Evolutionary conservation across 129 eudicot species (phyloP).

Genomic region (Helianthus tuberosus): DNA sequence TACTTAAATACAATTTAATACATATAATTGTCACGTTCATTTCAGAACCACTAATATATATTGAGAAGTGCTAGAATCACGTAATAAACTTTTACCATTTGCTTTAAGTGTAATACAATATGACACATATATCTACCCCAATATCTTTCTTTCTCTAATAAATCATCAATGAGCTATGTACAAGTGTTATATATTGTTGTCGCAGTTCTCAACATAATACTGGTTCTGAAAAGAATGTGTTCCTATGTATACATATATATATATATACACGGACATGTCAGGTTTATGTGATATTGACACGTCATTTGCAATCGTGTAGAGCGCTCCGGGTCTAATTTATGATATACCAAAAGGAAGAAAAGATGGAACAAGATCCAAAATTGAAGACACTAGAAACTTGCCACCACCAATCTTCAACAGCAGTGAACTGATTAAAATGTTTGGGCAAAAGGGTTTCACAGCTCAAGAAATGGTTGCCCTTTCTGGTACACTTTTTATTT

Average conservation of each 20-base stretch:
- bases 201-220: too few relatives aligned
- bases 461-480: constrained; percentile 92
- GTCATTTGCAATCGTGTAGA: constrained; percentile 30
- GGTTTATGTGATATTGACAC: neutral
- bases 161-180: too few relatives aligned
- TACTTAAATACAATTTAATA: neutral
- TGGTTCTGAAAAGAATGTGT: too few relatives aligned
- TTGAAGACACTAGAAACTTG: constrained; percentile 77
- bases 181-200: too few relatives aligned
- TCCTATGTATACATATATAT: neutral
- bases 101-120: too few relatives aligned
- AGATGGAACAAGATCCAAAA: constrained; percentile 90
- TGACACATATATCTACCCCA: too few relatives aligned
- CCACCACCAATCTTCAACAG: constrained; percentile 76
- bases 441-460: constrained; percentile 80
- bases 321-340: constrained; percentile 76
- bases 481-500: constrained; percentile 54
- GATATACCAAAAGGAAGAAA: constrained; percentile 90
- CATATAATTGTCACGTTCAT: neutral
- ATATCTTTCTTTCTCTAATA: too few relatives aligned
- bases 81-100: too few relatives aligned
- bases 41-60: too few relatives aligned
- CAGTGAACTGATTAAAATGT: constrained; percentile 62
- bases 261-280: neutral
- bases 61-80: too few relatives aligned